These are phyloP conservation scores for Pulveroboletus ravenelii DNA, from an alignment of 768 basidiomycete genomes.

Conservation along the genomic window DNA sequence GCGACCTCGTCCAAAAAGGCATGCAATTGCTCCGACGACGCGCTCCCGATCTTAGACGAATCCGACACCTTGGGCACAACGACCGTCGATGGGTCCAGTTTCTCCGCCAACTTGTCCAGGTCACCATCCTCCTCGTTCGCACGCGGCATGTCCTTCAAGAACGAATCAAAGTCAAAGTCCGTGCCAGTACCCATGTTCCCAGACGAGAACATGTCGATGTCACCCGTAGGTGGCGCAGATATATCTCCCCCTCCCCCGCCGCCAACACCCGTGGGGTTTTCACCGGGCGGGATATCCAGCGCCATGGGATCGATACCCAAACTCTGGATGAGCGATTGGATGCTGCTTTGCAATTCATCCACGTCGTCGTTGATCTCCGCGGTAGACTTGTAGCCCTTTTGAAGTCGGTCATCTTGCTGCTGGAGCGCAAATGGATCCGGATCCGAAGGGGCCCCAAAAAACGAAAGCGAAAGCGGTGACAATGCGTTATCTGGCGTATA, in stretches of 20 bases:
- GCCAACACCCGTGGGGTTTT: constrained; percentile 2
- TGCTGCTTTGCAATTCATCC: constrained; percentile 59
- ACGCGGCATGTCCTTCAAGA: constrained; percentile 37
- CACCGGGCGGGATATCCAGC: constrained; percentile 14
- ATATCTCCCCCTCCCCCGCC: constrained; percentile 7
- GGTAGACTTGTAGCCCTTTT: constrained; percentile 55
- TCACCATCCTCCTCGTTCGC: constrained; percentile 25
- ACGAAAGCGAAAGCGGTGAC: constrained; percentile 23
- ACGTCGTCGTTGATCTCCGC: constrained; percentile 70
- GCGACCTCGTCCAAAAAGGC: constrained; percentile 43
- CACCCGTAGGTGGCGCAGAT: not conserved
- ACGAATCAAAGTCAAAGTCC: constrained; percentile 39
- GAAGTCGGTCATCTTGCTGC: constrained; percentile 40
- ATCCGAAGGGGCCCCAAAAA: constrained; percentile 24
- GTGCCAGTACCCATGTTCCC: constrained; percentile 1
- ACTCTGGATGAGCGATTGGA: constrained; percentile 67
- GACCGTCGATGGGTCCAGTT: constrained; percentile 29
- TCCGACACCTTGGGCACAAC: constrained; percentile 27
- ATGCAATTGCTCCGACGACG: constrained; percentile 35
- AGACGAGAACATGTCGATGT: constrained; percentile 20
- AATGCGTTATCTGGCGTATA: constrained; percentile 18
- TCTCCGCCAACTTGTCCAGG: constrained; percentile 33
- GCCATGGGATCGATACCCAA: constrained; percentile 57
- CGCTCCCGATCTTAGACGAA: constrained; percentile 25
- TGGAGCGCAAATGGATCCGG: constrained; percentile 31